Evolutionary conservation across 73 alveolate genomes (phyloP).

Genomic region (Breviolum minutum): DNA sequence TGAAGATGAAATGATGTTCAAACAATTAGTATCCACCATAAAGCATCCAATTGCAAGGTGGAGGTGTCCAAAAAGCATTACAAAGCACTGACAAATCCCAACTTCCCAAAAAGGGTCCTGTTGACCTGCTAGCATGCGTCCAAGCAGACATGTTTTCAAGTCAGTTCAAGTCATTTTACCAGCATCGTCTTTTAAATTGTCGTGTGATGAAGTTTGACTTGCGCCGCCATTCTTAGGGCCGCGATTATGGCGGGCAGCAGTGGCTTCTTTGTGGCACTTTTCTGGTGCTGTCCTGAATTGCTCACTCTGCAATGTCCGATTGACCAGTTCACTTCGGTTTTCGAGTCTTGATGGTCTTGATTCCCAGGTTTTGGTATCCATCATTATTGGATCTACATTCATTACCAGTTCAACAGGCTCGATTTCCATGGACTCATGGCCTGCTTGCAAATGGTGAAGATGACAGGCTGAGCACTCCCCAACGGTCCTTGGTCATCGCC

Average conservation of each 20-base stretch:
- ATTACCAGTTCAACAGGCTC: slow-evolving; percentile 89
- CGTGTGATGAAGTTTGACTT: not conserved
- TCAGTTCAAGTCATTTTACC: not conserved
- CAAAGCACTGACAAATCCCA: too few species aligned
- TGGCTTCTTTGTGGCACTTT: slow-evolving; percentile 67
- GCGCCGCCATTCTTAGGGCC: slow-evolving; percentile 13
- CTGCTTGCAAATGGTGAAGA: not conserved
- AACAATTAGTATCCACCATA: too few species aligned
- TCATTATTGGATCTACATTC: slow-evolving; percentile 39
- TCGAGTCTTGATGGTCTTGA: not conserved
- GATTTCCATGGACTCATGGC: not conserved
- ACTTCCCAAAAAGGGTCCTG: too few species aligned
- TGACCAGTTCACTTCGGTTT: not conserved
- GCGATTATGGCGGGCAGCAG: slow-evolving; percentile 91
- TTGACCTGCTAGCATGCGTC: too few species aligned
- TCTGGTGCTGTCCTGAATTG: slow-evolving; percentile 35
- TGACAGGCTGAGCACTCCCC: slow-evolving; percentile 12
- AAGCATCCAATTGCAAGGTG: too few species aligned
- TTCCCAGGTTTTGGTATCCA: slow-evolving; percentile 67
- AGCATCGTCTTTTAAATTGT: not conserved
- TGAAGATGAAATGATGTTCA: too few species aligned
- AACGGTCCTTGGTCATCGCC: not conserved
- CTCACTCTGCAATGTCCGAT: not conserved
- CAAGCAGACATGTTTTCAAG: not conserved
- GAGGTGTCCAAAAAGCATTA: too few species aligned